These are phyloP conservation scores for Blastobotrys ciferrii DNA, from an alignment of 1,139 yeast species.

Conservation along the genomic window DNA sequence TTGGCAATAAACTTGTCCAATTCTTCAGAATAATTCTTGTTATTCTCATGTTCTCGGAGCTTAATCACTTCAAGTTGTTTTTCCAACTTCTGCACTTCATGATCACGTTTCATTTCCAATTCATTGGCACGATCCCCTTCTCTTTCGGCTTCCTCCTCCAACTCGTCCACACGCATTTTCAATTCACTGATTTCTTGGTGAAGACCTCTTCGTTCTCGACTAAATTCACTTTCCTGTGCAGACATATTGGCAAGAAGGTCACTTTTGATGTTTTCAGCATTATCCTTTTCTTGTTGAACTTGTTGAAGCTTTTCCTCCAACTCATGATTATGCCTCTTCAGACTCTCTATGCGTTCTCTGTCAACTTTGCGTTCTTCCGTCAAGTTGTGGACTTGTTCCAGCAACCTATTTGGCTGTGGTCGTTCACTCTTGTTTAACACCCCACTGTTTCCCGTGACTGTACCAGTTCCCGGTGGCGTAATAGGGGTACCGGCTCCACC, in stretches of 20 bases:
- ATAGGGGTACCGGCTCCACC: slow-evolving; percentile 6
- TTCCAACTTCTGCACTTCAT: slow-evolving; percentile 35
- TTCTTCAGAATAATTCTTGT: slow-evolving; percentile 14
- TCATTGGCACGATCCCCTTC: slow-evolving; percentile 21
- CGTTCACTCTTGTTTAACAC: background rate
- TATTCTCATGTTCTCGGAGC: slow-evolving; percentile 16
- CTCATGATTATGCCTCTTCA: slow-evolving; percentile 29
- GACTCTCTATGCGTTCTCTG: slow-evolving; percentile 28
- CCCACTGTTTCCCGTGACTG: background rate
- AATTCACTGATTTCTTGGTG: slow-evolving; percentile 51
- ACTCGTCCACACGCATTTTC: slow-evolving; percentile 47
- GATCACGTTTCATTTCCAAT: slow-evolving; percentile 27
- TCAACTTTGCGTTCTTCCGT: slow-evolving; percentile 28
- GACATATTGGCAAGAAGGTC: slow-evolving; percentile 67
- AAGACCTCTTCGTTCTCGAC: slow-evolving; percentile 50
- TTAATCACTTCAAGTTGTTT: slow-evolving; percentile 17
- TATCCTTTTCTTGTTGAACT: slow-evolving; percentile 28
- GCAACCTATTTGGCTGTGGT: slow-evolving; percentile 4
- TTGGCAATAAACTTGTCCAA: slow-evolving; percentile 18
- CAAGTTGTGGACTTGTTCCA: slow-evolving; percentile 15
- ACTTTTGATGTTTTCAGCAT: slow-evolving; percentile 45
- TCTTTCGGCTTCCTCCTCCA: slow-evolving; percentile 47
- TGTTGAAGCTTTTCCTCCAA: slow-evolving; percentile 26
- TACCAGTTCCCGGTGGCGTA: background rate
- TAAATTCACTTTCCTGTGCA: slow-evolving; percentile 58